Percentiles rank a stretch among this genome's conserved stretches.
Evolutionary conservation across 495 filamentous ascomycete species (phyloP).

Genomic region (Jackrogersella minutella): DNA sequence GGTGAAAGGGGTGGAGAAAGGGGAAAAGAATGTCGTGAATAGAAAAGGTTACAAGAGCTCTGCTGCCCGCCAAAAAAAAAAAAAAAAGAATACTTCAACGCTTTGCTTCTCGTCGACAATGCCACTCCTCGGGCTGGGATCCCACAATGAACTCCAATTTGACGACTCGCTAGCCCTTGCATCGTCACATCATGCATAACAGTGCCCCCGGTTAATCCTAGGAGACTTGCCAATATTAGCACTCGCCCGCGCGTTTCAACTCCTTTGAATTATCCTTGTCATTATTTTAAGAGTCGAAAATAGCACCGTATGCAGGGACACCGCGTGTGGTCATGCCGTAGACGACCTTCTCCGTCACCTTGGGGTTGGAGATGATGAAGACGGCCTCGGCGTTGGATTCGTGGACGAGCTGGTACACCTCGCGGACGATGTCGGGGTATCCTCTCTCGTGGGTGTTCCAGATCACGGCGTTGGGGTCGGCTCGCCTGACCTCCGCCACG

Average conservation of each 20-base stretch:
- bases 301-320: conserved; percentile 76
- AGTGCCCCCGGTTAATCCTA: too few relatives aligned
- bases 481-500: conserved; percentile 51
- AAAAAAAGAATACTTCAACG: conserved; percentile 6
- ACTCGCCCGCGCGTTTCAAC: neutral
- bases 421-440: conserved; percentile 60
- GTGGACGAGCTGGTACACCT: conserved; percentile 59
- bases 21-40: conserved; percentile 32
- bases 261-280: neutral
- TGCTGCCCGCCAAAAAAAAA: conserved; percentile 12
- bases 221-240: conserved; percentile 18
- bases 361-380: conserved; percentile 79
- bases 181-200: neutral
- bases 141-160: conserved; percentile 29
- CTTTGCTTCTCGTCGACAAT: conserved; percentile 30
- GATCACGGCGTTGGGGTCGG: conserved; percentile 59
- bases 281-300: conserved; percentile 75
- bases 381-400: conserved; percentile 65
- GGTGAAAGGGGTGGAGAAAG: neutral
- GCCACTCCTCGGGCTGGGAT: conserved; percentile 29
- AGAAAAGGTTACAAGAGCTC: conserved; percentile 31
- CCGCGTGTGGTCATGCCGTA: conserved; percentile 76
- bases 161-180: conserved; percentile 5
- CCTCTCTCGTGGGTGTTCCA: conserved; percentile 57
- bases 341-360: conserved; percentile 73